Evolutionary conservation across 2,329 filamentous ascomycete genomes (phyloP), one percentile per base, ranked within the genome.

Genomic region (Fonsecaea pugnacius): DNA sequence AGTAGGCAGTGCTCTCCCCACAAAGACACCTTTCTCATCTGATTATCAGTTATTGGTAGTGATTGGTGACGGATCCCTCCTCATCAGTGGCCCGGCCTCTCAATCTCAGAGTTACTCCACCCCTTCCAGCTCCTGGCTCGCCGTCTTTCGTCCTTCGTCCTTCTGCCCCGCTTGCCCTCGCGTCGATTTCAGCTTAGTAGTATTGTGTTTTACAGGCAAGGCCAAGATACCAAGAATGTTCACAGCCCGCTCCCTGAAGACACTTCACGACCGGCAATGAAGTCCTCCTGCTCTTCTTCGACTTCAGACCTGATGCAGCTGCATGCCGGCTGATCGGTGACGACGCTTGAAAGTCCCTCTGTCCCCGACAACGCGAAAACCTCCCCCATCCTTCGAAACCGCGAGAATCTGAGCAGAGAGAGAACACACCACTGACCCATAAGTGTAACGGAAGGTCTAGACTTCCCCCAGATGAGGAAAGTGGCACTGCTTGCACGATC

Each of bases 301-400:
- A 66, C 58, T 54, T 65, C 57, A 48, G 67, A 70, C 57, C 62
- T 69, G 43, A 66, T 70, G 64, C 65, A 67, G 66, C 62, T 70
- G 32, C 69, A 68, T 53, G 69, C 65, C 60, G 67, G 69, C 57
- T 68, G 65, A 69, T 27, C 40, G 51, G 48, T 18, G 57, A 56
- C 57, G 27, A 24, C 16, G 4, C 55, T 53, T 16, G 35, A 52
- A 53, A 16, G n/a, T 30, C n/a, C 30, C 33, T 40, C 27, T 50
- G 14, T 35, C 60, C 43, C 59, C 21, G 12, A 14, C 43, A 2
- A 12, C 43, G 18, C 21, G 43, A 48, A 48, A 27, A 9, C 18
- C 21, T 48, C 18, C 21, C 18, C 27, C 43, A 16, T 24, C 18
- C 5, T 10, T 48, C 43, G 21, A 48, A 21, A 48, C 43, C 43